phyloP scores from a whole-genome alignment of 805 yeast species.

The Saccharomycopsis sp. region DNA sequence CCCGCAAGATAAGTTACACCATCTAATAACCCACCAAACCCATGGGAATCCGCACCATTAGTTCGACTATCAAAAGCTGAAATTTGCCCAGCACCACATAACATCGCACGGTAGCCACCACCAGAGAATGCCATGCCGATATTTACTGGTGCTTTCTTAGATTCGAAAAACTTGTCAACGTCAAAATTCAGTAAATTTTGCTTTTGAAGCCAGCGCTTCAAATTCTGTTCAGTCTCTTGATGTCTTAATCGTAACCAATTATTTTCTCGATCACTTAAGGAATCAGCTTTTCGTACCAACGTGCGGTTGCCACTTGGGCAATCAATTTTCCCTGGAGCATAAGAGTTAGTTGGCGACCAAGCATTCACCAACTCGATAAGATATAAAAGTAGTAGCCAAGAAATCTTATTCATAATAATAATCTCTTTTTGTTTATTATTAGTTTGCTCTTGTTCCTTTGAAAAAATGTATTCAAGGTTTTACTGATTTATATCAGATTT shows the following conservation, averaged over 20 bases:
- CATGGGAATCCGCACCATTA: conserved; percentile 41
- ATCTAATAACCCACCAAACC: conserved; percentile 70
- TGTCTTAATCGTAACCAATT: conserved; percentile 47
- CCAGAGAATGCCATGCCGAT: conserved; percentile 67
- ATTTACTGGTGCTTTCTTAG: conserved; percentile 28
- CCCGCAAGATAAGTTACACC: conserved; percentile 67
- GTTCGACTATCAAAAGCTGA: conserved; percentile 76
- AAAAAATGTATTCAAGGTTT: no score
- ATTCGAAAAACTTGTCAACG: conserved; percentile 33
- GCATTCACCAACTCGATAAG: no score
- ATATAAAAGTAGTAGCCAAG: no score
- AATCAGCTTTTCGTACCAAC: conserved; percentile 41
- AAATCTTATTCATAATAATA: no score
- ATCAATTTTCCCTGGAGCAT: conserved; percentile 53
- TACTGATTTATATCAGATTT: no score
- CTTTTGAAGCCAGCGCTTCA: conserved; percentile 36
- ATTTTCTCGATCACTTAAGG: conserved; percentile 39
- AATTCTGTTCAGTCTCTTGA: conserved; percentile 37
- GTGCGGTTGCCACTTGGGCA: conserved; percentile 41
- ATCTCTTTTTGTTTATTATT: no score
- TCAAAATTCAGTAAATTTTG: conserved; percentile 26
- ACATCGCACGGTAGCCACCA: conserved; percentile 89
- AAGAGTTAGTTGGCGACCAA: conserved; percentile 26
- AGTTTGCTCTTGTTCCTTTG: no score
- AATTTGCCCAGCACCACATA: conserved; percentile 76